Evolutionary conservation across 2,329 filamentous ascomycete species (phyloP).

Genomic region (Fusarium humuli): DNA sequence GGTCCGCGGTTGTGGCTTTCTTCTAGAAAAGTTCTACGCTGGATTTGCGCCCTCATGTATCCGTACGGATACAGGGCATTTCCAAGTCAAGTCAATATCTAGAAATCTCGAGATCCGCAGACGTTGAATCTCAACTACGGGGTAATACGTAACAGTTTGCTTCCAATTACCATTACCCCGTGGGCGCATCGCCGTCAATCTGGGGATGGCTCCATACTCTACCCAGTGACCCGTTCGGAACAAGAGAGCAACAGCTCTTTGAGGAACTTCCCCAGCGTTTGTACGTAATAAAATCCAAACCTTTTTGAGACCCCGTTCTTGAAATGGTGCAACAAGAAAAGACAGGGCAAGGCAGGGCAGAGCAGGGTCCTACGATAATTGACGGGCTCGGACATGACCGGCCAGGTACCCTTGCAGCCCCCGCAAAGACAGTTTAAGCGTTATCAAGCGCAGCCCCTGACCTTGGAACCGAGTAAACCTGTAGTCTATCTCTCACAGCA

Average conservation of each 20-base stretch:
- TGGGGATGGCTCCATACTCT: constrained; percentile 43
- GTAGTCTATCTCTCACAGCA: background rate
- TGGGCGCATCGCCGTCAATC: constrained; percentile 40
- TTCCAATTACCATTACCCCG: constrained; percentile 39
- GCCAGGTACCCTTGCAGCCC: constrained; percentile 31
- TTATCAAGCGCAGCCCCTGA: constrained; percentile 29
- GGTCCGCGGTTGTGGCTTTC: constrained; percentile 33
- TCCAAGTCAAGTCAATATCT: constrained; percentile 17
- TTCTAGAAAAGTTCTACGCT: constrained; percentile 19
- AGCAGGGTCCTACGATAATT: constrained; percentile 6
- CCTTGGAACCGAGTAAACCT: constrained; percentile 2
- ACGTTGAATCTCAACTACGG: constrained; percentile 36
- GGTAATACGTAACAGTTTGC: constrained; percentile 45
- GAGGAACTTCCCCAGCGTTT: constrained; percentile 36
- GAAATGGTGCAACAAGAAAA: constrained; percentile 21
- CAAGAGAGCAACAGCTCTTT: constrained; percentile 20
- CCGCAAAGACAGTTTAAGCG: constrained; percentile 25
- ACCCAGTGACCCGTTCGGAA: constrained; percentile 13
- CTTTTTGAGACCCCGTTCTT: constrained; percentile 28
- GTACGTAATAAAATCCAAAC: constrained; percentile 43
- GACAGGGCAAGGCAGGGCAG: constrained; percentile 2
- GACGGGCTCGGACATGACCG: constrained; percentile 43
- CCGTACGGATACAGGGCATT: background rate
- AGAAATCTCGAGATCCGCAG: constrained; percentile 34
- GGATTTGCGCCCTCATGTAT: constrained; percentile 2